Evolutionary conservation across 768 basidiomycete species (phyloP), one percentile per base, ranked within the genome.

Genomic region (Phaffia australis): DNA sequence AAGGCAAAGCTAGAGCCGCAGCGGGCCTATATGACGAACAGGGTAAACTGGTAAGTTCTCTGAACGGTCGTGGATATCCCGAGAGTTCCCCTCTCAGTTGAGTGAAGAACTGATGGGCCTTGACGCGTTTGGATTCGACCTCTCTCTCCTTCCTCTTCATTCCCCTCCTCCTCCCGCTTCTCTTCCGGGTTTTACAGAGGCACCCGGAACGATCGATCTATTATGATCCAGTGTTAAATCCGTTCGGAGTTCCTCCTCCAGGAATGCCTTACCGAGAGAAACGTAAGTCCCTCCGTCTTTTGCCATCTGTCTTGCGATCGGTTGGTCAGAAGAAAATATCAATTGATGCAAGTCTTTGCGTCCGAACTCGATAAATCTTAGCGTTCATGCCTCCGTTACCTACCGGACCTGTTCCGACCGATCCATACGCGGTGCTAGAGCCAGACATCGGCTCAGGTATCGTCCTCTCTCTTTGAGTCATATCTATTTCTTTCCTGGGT

Each of bases 201-300:
- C 88, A 91, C 78, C 92, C 92, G n/a, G 89, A 89, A 29, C 60
- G 66, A 5, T 67, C 66, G 8, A 18, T 93, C 47, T 97, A 94
- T 75, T 97, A 91, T 78, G 88, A 98, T 72, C 83, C 88, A 32
- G 82, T 91, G 51, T 85, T 93, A 83, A 98, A 98, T 74, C 90
- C 91, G 27, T 92, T 81, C 73, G 93, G 92, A 32, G 88, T 91
- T 21, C 85, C 93, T 23, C 93, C 93, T 51, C 94, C 93, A 16
- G 94, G 94, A 8, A 89, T 95, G 91, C 90, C 89, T n/a, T 97
- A 95, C 76, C 78, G 83, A 65, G 89, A 97, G 75, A 78, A 86
- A 78, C 82, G 92, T 93, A 71, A 77, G 87, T 79, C 5, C 35
- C 64, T 23, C 29, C 35, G 14, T 19, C 51, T 30, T 8, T 23